Conservation (phyloP, 2,329 filamentous ascomycete species). For the Lecanicillium sp. region DNA sequence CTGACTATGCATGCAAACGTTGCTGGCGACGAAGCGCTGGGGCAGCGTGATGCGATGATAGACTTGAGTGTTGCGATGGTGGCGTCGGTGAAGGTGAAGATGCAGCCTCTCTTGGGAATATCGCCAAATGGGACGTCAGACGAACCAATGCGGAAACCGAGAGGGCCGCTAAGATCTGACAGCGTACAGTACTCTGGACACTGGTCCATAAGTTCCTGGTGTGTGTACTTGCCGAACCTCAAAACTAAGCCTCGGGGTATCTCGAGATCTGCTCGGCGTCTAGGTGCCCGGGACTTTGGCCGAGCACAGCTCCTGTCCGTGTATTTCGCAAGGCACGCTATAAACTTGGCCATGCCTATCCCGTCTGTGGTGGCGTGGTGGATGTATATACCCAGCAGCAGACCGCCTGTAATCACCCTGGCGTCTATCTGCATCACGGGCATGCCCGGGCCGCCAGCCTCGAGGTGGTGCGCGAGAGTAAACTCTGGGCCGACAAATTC, state of each 20-base stretch:
- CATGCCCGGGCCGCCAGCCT: constrained; percentile 14
- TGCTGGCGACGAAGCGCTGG: constrained; percentile 17
- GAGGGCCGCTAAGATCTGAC: constrained; percentile 25
- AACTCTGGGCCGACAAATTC: constrained; percentile 21
- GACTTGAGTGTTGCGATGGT: constrained; percentile 24
- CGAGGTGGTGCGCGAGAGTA: constrained; percentile 6
- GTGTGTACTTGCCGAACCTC: constrained; percentile 12
- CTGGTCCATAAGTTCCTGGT: constrained; percentile 17
- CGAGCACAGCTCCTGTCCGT: constrained; percentile 8
- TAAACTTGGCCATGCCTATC: constrained; percentile 28
- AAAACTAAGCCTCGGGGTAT: constrained; percentile 13
- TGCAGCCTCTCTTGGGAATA: constrained; percentile 29
- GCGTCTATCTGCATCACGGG: constrained; percentile 30
- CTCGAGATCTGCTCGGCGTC: constrained; percentile 14
- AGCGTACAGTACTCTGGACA: constrained; percentile 32
- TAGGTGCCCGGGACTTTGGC: not conserved
- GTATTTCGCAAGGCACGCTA: constrained; percentile 28
- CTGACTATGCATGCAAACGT: constrained; percentile 31
- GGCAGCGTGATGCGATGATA: constrained; percentile 11
- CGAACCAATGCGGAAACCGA: constrained; percentile 18
- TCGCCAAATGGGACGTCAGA: constrained; percentile 19
- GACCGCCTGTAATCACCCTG: constrained; percentile 29
- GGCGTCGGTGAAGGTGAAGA: constrained; percentile 30
- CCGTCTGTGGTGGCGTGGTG: constrained; percentile 36
- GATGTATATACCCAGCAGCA: constrained; percentile 31